Conservation (phyloP, 768 basidiomycete genomes). For the Phallus indusiatus region DNA sequence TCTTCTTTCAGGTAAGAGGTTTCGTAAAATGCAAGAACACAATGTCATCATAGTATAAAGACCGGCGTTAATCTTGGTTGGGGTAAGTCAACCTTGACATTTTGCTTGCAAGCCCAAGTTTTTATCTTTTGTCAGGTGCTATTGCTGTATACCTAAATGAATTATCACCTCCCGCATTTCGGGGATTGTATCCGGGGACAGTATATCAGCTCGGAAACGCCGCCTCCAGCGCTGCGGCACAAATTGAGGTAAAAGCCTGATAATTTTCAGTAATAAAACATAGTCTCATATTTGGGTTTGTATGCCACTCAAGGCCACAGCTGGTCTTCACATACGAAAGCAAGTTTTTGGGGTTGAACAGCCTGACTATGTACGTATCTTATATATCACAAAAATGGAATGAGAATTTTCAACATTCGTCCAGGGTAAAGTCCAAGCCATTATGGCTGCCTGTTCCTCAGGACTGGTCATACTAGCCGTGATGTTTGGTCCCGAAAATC, state of each 20-base stretch:
- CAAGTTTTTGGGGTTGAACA: not conserved
- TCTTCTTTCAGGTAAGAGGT: constrained; percentile 78
- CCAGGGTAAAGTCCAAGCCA: not conserved
- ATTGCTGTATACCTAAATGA: constrained; percentile 76
- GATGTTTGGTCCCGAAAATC: not conserved
- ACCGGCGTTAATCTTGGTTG: constrained; percentile 1
- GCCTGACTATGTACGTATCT: not conserved
- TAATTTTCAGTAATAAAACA: not conserved
- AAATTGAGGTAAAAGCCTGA: not conserved
- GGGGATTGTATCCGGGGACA: constrained; percentile 79
- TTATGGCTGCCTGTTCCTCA: not conserved
- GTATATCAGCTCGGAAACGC: constrained; percentile 76
- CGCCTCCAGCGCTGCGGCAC: not conserved
- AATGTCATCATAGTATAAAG: not conserved
- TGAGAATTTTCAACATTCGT: not conserved
- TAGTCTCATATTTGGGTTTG: not conserved
- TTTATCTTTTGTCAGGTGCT: constrained; percentile 8
- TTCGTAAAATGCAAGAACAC: constrained; percentile 67
- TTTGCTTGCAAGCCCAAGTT: constrained; percentile 3
- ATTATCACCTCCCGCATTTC: constrained; percentile 80
- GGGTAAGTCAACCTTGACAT: not conserved
- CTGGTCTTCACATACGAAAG: not conserved
- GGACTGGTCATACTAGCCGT: not conserved
- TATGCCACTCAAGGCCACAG: not conserved
- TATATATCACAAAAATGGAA: not conserved